phyloP scores from a whole-genome alignment of 2,329 filamentous ascomycete species.

The Hypocrella siamensis region DNA sequence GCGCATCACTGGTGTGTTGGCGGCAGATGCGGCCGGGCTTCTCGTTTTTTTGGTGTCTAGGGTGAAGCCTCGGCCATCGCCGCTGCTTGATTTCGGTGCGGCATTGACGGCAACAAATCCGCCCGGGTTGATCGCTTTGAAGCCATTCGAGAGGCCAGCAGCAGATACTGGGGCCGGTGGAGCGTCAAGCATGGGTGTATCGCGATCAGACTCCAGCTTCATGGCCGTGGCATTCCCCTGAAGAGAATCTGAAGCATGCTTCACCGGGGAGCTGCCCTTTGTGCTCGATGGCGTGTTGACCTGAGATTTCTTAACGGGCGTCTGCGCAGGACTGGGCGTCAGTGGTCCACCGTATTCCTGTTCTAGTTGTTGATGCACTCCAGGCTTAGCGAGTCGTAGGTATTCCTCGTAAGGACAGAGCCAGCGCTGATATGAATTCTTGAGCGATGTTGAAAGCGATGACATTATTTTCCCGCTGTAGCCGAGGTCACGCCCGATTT shows the following conservation, averaged over 20 bases:
- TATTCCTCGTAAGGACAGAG: constrained; percentile 95
- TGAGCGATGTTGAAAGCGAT: constrained; percentile 88
- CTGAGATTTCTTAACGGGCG: constrained; percentile 51
- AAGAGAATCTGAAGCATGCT: constrained; percentile 35
- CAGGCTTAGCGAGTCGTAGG: constrained; percentile 74
- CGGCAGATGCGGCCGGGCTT: constrained; percentile 46
- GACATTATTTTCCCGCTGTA: constrained; percentile 99
- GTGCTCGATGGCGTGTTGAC: constrained; percentile 43
- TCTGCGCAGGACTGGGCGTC: constrained; percentile 57
- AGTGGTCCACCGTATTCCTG: constrained; percentile 84
- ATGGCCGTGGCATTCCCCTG: constrained; percentile 30
- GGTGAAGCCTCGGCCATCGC: constrained; percentile 40
- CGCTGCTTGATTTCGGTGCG: constrained; percentile 53
- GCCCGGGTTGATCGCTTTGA: constrained; percentile 26
- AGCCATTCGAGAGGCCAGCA: constrained; percentile 15
- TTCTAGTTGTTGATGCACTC: constrained; percentile 91
- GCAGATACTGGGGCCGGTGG: constrained; percentile 17
- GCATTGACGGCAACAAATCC: constrained; percentile 63
- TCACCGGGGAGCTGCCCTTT: constrained; percentile 51
- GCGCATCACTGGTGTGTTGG: constrained; percentile 49
- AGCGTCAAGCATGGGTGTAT: constrained; percentile 31
- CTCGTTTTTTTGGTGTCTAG: constrained; percentile 44
- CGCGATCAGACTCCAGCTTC: constrained; percentile 30
- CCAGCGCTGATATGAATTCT: constrained; percentile 97
- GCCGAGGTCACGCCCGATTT: constrained; percentile 88